Evolutionary conservation across 768 basidiomycete species (phyloP), one percentile per base, ranked within the genome.

Genomic region (Phylloporus sp.): DNA sequence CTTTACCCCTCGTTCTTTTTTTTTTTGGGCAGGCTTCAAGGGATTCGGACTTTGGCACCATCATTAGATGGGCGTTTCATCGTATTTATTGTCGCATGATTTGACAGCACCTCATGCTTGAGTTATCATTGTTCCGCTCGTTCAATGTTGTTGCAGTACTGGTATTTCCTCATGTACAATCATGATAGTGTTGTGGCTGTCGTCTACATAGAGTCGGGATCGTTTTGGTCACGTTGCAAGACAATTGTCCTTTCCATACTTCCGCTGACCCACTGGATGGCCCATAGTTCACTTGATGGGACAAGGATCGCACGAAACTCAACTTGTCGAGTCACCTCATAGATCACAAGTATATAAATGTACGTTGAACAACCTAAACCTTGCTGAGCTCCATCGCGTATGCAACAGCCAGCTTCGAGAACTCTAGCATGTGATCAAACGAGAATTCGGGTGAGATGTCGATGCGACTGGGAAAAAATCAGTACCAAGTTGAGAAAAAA

Each of bases 401-500:
- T 2, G 84, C 87, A 22, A 86, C 81, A 29, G 83, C 85, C 43
- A 91, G 71, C 71, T 90, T 90, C 40, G 86, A 86, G 67, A 91
- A 91, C 67, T 91, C 84, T 46, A 86, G 58, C 88, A 94, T 90
- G 64, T 97, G 93, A 6, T 71, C 67, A 64, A 95, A 97, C 60
- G 84, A 87, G 69, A 96, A 96, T 65, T 95, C 93, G 18, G 80
- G 71, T 10, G 90, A 90, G 49, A 89, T 74, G 62, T 94, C 88
- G 46, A 87, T 86, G 42, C 86, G 86, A 63, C 89, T 90, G 28
- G 21, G 35, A 45, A 44, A 38, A 34, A 49, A 57, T 58, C 49
- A 67, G 50, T 14, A 24, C 42, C 3, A 56, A 64, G 57, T 61
- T 69, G 74, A 56, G 73, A 71, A 29, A 69, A 71, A 55, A 43